Conservation (phyloP, 1,284 basidiomycete genomes). For the Fomitopsis schrenkii region DNA sequence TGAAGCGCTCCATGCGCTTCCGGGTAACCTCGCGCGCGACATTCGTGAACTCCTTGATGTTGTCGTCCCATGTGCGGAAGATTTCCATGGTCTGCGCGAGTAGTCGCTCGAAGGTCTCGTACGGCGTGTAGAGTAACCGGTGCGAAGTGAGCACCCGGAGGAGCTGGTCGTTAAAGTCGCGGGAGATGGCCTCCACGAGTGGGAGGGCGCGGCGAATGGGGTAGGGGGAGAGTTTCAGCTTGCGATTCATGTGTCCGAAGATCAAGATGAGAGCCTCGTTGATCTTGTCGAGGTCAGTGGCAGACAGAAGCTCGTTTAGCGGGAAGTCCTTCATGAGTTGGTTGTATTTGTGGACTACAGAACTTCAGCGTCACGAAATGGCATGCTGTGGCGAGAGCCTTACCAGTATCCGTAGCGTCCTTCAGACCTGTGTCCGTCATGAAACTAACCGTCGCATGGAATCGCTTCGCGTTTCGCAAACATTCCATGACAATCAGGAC, state of each 20-base stretch:
- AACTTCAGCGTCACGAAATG: background rate
- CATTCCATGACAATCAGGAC: constrained; percentile 95
- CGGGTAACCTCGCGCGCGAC: constrained; percentile 94
- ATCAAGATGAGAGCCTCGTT: constrained; percentile 86
- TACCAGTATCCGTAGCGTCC: constrained; percentile 84
- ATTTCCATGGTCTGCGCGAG: constrained; percentile 77
- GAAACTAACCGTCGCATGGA: constrained; percentile 97
- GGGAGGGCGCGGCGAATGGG: constrained; percentile 94
- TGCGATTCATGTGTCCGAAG: constrained; percentile 94
- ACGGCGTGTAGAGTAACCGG: constrained; percentile 90
- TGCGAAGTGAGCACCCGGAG: constrained; percentile 88
- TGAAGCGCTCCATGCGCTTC: constrained; percentile 91
- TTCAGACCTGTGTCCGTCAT: constrained; percentile 96
- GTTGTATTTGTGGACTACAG: constrained; percentile 91
- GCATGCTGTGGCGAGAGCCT: constrained; percentile 22
- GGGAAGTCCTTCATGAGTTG: constrained; percentile 99
- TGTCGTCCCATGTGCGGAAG: constrained; percentile 95
- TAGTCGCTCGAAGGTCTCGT: constrained; percentile 88
- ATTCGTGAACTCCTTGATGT: constrained; percentile 97
- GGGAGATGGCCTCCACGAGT: constrained; percentile 96
- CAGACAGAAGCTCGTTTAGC: constrained; percentile 91
- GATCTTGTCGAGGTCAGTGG: constrained; percentile 94
- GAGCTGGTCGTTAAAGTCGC: constrained; percentile 94
- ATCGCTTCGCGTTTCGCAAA: constrained; percentile 93
- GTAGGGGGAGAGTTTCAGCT: constrained; percentile 93